phyloP scores from a whole-genome alignment of 2,329 filamentous ascomycete species.

The Stromatinia cepivora region DNA sequence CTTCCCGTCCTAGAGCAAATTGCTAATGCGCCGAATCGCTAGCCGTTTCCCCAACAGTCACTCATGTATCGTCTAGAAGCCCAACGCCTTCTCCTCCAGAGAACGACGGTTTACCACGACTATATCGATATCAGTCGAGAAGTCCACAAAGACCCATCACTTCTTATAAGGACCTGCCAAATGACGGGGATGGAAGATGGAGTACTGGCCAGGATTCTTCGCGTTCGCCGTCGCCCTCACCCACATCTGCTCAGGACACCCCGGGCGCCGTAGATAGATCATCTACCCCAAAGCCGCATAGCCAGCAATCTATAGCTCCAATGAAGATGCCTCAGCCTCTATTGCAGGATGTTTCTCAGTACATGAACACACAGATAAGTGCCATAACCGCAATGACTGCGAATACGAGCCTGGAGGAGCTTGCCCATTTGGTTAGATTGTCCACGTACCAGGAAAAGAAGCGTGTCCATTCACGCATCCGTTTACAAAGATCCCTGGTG shows the following conservation, averaged over 20 bases:
- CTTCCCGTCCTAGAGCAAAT: constrained; percentile 1
- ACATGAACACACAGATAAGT: constrained; percentile 59
- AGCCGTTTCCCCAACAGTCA: constrained; percentile 55
- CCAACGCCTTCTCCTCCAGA: constrained; percentile 57
- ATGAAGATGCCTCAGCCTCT: constrained; percentile 48
- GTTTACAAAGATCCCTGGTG: constrained; percentile 72
- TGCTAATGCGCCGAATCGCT: constrained; percentile 26
- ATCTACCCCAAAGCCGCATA: constrained; percentile 25
- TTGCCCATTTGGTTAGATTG: constrained; percentile 74
- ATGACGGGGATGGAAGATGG: constrained; percentile 49
- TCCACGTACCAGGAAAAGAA: constrained; percentile 82
- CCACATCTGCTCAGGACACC: constrained; percentile 32
- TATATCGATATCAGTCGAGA: constrained; percentile 54
- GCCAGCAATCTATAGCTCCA: constrained; percentile 29
- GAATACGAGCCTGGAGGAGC: constrained; percentile 71
- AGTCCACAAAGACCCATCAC: constrained; percentile 55
- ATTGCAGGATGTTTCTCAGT: constrained; percentile 64
- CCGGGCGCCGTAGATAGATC: constrained; percentile 38
- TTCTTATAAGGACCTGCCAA: constrained; percentile 45
- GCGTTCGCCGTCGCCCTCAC: constrained; percentile 28
- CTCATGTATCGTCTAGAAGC: constrained; percentile 53
- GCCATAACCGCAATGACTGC: constrained; percentile 56
- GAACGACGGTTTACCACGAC: constrained; percentile 49
- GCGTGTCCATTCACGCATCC: constrained; percentile 69
- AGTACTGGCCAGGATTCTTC: constrained; percentile 37